A percentile compares a stretch with the other conserved stretches of the same genome.
Conservation (phyloP, 2,329 filamentous ascomycete genomes). For the Colletotrichum zoysiae region DNA sequence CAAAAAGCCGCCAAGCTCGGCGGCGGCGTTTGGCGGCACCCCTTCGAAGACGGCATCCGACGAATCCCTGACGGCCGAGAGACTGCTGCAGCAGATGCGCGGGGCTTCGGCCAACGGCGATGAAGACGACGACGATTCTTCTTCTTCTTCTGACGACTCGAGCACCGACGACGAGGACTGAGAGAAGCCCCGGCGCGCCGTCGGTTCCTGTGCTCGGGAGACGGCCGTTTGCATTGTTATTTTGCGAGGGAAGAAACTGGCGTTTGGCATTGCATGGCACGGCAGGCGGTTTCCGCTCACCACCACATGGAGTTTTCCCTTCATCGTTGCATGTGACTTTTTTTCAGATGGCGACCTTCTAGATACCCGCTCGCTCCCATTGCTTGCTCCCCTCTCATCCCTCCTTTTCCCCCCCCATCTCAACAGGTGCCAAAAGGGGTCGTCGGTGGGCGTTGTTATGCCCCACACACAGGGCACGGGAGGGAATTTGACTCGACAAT, state of each 20-base stretch:
- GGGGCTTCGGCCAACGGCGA: constrained; percentile 4
- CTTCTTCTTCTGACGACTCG: too few species aligned
- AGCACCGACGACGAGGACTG: constrained; percentile 4
- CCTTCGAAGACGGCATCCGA: constrained; percentile 42
- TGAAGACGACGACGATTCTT: constrained; percentile 1
- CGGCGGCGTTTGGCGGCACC: neutral
- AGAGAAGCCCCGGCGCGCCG: too few species aligned
- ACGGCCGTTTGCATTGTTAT: neutral
- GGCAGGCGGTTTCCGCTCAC: neutral
- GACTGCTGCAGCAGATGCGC: constrained; percentile 13
- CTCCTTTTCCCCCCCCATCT: too few species aligned
- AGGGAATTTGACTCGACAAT: neutral
- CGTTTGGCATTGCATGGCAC: neutral
- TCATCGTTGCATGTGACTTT: neutral
- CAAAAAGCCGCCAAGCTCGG: neutral
- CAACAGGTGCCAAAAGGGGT: neutral
- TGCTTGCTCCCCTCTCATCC: neutral
- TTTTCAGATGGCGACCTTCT: neutral
- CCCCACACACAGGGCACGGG: neutral
- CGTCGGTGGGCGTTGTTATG: neutral
- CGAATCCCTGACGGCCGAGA: constrained; percentile 45
- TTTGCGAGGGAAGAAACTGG: neutral
- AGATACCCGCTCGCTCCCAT: neutral
- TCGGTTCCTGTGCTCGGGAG: too few species aligned
- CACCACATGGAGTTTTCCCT: neutral